phyloP scores from a whole-genome alignment of 2,329 filamentous ascomycete genomes.

The Paraphaeosphaeria sporulosa region DNA sequence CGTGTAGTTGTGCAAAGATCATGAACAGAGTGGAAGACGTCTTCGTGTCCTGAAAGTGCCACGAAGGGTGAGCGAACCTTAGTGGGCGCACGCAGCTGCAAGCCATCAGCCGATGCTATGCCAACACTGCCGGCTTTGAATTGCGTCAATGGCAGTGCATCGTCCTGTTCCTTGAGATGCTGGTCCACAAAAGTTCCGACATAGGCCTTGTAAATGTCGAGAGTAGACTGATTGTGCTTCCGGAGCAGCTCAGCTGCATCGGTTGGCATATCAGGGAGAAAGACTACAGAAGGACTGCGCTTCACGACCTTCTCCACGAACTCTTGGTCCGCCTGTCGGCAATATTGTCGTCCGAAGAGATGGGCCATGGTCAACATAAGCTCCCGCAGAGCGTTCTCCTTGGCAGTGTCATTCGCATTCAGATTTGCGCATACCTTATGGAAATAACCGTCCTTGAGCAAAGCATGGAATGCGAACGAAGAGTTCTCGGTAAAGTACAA shows the following conservation, averaged over 20 bases:
- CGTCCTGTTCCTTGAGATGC: slow-evolving; percentile 64
- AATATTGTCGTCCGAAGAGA: slow-evolving; percentile 70
- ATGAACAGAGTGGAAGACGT: slow-evolving; percentile 69
- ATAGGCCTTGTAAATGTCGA: slow-evolving; percentile 72
- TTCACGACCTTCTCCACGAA: slow-evolving; percentile 60
- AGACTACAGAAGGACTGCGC: slow-evolving; percentile 68
- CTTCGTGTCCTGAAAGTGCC: slow-evolving; percentile 72
- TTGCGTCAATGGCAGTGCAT: slow-evolving; percentile 65
- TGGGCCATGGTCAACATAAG: slow-evolving; percentile 75
- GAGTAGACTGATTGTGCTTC: slow-evolving; percentile 70
- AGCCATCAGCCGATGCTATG: slow-evolving; percentile 23
- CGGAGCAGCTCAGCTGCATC: slow-evolving; percentile 64
- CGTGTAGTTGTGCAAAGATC: slow-evolving; percentile 73
- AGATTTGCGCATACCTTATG: slow-evolving; percentile 68
- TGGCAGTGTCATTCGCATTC: slow-evolving; percentile 48
- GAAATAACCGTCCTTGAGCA: slow-evolving; percentile 76
- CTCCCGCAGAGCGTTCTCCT: slow-evolving; percentile 60
- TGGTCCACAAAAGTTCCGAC: slow-evolving; percentile 73
- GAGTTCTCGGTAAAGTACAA: slow-evolving; percentile 80
- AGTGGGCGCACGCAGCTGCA: slow-evolving; percentile 47
- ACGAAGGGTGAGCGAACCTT: slow-evolving; percentile 72
- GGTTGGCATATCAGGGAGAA: slow-evolving; percentile 69
- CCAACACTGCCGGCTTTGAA: slow-evolving; percentile 52
- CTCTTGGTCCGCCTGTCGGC: slow-evolving; percentile 56
- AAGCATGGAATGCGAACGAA: slow-evolving; percentile 77